These are phyloP conservation scores for Tuctoria greenei DNA, from an alignment of 176 grass and related monocot species.

Conservation along the genomic window DNA sequence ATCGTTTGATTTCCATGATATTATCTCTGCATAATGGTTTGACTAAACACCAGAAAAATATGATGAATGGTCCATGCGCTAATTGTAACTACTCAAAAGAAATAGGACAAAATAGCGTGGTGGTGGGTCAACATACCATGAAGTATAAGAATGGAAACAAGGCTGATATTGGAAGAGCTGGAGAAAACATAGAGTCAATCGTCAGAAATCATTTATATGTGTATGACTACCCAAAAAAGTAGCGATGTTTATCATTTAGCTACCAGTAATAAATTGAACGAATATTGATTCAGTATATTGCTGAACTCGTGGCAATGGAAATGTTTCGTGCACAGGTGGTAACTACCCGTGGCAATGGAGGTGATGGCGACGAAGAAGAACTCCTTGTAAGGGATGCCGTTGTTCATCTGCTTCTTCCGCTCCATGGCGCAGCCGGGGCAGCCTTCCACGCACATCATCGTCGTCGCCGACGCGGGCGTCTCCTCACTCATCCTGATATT, in stretches of 20 bases:
- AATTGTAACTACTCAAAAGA: not conserved
- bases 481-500: conserved; percentile 16
- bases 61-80: not conserved
- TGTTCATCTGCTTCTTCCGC: conserved; percentile 33
- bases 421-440: conserved; percentile 62
- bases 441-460: conserved; percentile 36
- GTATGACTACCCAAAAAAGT: not conserved
- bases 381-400: conserved; percentile 55
- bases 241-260: too few relatives aligned
- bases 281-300: too few relatives aligned
- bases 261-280: too few relatives aligned
- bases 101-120: not conserved
- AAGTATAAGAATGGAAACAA: conserved; percentile 85
- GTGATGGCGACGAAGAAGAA: conserved; percentile 46
- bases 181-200: conserved; percentile 1
- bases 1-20: too few relatives aligned
- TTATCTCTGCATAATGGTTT: not conserved
- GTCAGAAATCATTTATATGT: not conserved
- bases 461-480: not conserved
- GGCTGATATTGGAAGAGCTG: conserved; percentile 74
- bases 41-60: not conserved
- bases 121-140: conserved; percentile 56
- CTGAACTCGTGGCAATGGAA: too few relatives aligned
- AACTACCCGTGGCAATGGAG: conserved; percentile 44
- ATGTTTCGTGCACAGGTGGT: too few relatives aligned